Evolutionary conservation across 2,329 filamentous ascomycete genomes (phyloP).

Genomic region (Cercospora sesami): DNA sequence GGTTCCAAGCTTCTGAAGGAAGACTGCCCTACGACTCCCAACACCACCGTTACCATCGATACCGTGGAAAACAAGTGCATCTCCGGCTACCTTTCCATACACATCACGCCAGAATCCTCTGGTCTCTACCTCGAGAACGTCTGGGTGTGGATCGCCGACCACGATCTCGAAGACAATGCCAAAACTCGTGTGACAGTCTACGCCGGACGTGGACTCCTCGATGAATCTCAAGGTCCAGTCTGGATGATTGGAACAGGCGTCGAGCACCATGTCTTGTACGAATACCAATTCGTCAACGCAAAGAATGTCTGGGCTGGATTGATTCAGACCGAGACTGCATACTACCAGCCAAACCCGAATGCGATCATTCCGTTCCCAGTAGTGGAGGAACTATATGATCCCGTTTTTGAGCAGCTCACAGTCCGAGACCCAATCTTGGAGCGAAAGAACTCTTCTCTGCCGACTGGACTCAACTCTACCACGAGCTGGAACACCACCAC

Average conservation of each 20-base stretch:
- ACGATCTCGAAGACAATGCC: conserved; percentile 75
- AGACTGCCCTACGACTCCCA: not conserved
- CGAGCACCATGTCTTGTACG: not conserved
- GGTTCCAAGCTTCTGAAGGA: not conserved
- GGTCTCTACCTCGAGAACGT: conserved; percentile 79
- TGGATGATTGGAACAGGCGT: not conserved
- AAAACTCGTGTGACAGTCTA: conserved; percentile 79
- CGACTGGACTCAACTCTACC: not conserved
- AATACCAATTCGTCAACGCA: not conserved
- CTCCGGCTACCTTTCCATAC: conserved; percentile 32
- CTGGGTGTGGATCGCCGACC: conserved; percentile 92
- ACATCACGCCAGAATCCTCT: conserved; percentile 55
- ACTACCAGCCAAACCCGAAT: not conserved
- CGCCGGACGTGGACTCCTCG: conserved; percentile 81
- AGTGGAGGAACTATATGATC: not conserved
- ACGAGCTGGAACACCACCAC: not conserved
- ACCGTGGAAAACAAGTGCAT: not conserved
- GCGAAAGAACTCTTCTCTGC: not conserved
- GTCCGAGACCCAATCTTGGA: not conserved
- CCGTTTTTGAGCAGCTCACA: not conserved
- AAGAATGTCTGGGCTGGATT: not conserved
- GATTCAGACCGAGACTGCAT: not conserved
- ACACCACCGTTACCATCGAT: not conserved
- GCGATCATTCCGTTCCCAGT: not conserved
- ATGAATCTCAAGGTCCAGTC: conserved; percentile 62